Evolutionary conservation across 106 monocot species (phyloP).

Genomic region (Allium sativum): DNA sequence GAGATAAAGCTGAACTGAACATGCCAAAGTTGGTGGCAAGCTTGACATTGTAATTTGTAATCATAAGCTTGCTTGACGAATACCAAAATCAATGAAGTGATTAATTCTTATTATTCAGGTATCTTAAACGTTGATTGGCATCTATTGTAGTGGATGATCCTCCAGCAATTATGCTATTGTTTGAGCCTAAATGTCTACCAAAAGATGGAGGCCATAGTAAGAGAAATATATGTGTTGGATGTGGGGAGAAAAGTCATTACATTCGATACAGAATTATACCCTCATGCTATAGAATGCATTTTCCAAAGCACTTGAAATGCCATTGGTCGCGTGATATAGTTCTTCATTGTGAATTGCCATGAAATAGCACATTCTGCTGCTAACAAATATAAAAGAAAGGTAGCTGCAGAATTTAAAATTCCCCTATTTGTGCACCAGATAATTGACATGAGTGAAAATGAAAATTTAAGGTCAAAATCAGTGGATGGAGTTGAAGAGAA

Average conservation of each 20-base stretch:
- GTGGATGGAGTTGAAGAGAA: conserved; percentile 15
- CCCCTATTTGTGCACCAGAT: conserved; percentile 87
- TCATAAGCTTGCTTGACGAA: no score
- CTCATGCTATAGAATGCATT: conserved; percentile 96
- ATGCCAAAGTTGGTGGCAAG: no score
- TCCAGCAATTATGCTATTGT: conserved; percentile 89
- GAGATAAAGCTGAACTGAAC: no score
- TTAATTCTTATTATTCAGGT: conserved; percentile 30
- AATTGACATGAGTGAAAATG: conserved; percentile 41
- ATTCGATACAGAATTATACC: conserved; percentile 91
- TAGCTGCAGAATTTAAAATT: conserved; percentile 63
- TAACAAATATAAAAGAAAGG: conserved; percentile 78
- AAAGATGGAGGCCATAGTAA: conserved; percentile 95
- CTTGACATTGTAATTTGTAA: no score
- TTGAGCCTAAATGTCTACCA: conserved; percentile 94
- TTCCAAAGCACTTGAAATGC: conserved; percentile 98
- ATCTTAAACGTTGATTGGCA: conserved; percentile 62
- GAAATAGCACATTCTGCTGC: conserved; percentile 90
- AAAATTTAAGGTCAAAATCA: conserved; percentile 13
- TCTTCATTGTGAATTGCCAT: conserved; percentile 92
- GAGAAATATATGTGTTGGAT: conserved; percentile 92
- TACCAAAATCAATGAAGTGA: no score
- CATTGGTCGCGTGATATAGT: conserved; percentile 97
- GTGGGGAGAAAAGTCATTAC: conserved; percentile 91
- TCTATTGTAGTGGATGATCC: conserved; percentile 76